phyloP scores from a whole-genome alignment of 257 asterid genomes.

The Penstemon eatonii region DNA sequence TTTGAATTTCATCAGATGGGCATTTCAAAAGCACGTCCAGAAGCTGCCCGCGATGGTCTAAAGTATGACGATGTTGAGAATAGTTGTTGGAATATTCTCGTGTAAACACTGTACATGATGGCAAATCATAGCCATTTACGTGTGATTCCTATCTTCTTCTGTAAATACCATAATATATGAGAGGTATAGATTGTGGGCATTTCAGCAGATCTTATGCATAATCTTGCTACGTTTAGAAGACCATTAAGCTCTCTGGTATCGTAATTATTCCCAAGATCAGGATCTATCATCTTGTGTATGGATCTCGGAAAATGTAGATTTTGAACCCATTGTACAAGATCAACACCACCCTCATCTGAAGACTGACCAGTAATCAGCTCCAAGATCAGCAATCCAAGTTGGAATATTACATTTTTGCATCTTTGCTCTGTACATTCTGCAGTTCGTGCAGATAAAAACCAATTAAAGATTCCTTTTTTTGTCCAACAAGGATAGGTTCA shows the following conservation, averaged over 20 bases:
- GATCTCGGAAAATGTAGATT: constrained; percentile 52
- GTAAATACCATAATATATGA: constrained; percentile 75
- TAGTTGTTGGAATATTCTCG: neutral
- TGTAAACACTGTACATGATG: neutral
- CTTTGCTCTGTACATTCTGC: constrained; percentile 52
- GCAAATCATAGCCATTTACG: neutral
- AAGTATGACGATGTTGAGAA: too few species aligned
- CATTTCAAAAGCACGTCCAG: too few species aligned
- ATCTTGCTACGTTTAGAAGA: constrained; percentile 72
- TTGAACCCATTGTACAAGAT: constrained; percentile 73
- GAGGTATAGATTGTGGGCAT: constrained; percentile 44
- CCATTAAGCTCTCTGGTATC: constrained; percentile 57
- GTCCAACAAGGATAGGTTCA: neutral
- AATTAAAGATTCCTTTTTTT: neutral
- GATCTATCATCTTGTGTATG: constrained; percentile 72
- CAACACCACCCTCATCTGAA: constrained; percentile 65
- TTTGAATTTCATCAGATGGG: too few species aligned
- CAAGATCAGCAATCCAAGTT: constrained; percentile 77
- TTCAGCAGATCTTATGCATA: constrained; percentile 61
- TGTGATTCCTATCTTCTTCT: constrained; percentile 53
- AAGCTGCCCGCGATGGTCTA: too few species aligned
- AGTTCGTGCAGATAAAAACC: constrained; percentile 13
- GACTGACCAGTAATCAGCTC: constrained; percentile 94
- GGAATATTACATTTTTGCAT: constrained; percentile 61
- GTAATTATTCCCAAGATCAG: constrained; percentile 78